A percentile compares a stretch with the other conserved stretches of the same genome.
These are phyloP conservation scores for Mycotypha africana DNA, from an alignment of 371 early-diverging fungal genomes.

Conservation along the genomic window DNA sequence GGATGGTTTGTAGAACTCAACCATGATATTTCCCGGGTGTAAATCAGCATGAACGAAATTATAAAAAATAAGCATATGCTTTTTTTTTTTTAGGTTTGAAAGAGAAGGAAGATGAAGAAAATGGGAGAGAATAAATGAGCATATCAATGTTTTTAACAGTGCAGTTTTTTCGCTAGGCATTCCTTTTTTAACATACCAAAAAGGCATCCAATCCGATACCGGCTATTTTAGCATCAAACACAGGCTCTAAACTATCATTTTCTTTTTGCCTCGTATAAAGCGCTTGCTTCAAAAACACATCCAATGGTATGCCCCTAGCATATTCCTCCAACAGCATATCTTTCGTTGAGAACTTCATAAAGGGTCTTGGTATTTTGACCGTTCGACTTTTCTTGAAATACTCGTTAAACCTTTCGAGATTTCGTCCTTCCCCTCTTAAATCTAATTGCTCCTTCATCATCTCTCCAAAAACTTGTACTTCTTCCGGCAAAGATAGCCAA, in stretches of 20 bases:
- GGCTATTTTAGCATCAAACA: constrained; percentile 70
- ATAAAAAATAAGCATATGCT: constrained; percentile 86
- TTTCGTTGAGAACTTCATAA: constrained; percentile 52
- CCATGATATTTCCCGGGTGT: constrained; percentile 93
- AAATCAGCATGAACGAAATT: constrained; percentile 94
- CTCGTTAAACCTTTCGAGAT: constrained; percentile 63
- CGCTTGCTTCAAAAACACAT: constrained; percentile 59
- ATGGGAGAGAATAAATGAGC: constrained; percentile 1
- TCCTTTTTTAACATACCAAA: too few species aligned
- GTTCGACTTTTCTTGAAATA: constrained; percentile 57
- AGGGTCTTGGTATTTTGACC: constrained; percentile 69
- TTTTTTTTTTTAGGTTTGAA: too few species aligned
- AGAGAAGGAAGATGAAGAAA: neutral
- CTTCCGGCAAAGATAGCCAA: constrained; percentile 85
- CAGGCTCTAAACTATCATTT: constrained; percentile 19
- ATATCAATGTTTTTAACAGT: neutral
- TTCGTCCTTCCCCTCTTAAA: constrained; percentile 75
- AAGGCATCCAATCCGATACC: constrained; percentile 55
- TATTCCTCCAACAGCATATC: constrained; percentile 84
- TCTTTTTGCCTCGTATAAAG: constrained; percentile 15
- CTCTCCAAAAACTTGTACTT: constrained; percentile 80
- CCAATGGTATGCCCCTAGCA: constrained; percentile 71
- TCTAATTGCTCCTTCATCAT: constrained; percentile 94
- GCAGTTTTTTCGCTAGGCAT: too few species aligned
- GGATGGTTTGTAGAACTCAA: constrained; percentile 74